Evolutionary conservation across 352 stramenopile species (phyloP).

Genomic region (Globisporangium cederbergense): DNA sequence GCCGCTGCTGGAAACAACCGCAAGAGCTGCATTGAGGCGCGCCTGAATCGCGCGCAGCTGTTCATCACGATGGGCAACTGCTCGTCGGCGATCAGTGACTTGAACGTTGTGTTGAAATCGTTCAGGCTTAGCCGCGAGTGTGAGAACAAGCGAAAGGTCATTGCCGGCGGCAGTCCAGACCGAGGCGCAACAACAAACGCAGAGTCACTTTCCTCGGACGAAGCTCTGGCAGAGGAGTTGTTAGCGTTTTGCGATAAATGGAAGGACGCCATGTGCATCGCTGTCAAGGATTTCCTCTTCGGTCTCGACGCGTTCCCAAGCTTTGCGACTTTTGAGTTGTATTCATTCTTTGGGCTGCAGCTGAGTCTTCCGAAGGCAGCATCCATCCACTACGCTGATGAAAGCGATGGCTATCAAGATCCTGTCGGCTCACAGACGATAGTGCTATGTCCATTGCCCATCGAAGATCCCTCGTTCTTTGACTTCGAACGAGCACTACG

Average conservation of each 20-base stretch:
- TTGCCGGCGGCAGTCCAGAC: not conserved
- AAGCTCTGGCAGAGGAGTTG: conserved; percentile 27
- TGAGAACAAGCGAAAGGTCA: not conserved
- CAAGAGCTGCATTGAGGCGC: conserved; percentile 28
- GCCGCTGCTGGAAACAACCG: not conserved
- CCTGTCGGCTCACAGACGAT: not conserved
- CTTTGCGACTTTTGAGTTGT: conserved; percentile 30
- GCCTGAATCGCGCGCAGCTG: conserved; percentile 53
- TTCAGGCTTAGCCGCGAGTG: not conserved
- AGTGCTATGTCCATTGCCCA: conserved; percentile 24
- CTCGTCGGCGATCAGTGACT: conserved; percentile 32
- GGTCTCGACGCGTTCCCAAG: conserved; percentile 38
- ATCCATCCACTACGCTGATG: not conserved
- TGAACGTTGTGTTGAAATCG: conserved; percentile 21
- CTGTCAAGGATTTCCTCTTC: conserved; percentile 54
- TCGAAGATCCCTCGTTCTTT: conserved; percentile 39
- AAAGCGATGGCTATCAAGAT: not conserved
- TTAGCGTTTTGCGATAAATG: conserved; percentile 48
- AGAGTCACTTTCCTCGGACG: conserved; percentile 16
- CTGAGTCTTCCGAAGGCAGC: conserved; percentile 16
- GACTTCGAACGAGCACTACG: conserved; percentile 25
- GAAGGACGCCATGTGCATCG: conserved; percentile 38
- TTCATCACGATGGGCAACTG: conserved; percentile 52
- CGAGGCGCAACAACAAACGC: not conserved
- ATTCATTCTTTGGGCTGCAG: conserved; percentile 22